Percentiles rank a stretch among this genome's conserved stretches.
These are phyloP conservation scores for Colletotrichum acutatum DNA, from an alignment of 2,329 filamentous ascomycete genomes.

Conservation along the genomic window DNA sequence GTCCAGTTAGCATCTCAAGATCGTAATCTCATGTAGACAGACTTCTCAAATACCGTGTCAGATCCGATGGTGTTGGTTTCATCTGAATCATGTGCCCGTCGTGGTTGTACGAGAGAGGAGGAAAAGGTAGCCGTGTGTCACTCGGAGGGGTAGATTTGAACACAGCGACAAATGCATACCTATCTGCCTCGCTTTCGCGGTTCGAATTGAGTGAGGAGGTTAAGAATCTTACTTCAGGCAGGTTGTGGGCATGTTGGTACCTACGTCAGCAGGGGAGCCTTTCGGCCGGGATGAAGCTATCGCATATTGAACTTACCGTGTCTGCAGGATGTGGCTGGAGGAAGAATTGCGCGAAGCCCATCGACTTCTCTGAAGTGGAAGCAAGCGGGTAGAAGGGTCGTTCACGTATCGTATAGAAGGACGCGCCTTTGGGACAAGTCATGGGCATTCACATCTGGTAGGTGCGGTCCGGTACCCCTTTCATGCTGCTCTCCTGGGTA, in stretches of 20 bases:
- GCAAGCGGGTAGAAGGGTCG: too few relatives aligned
- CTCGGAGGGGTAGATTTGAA: constrained; percentile 2
- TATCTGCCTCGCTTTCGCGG: background rate
- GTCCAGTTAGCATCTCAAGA: background rate
- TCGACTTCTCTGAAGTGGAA: too few relatives aligned
- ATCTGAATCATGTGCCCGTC: constrained; percentile 9
- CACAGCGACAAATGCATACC: background rate
- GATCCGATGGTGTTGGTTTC: constrained; percentile 12
- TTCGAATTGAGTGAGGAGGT: background rate
- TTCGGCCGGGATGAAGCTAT: too few relatives aligned
- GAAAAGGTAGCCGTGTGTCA: constrained; percentile 4
- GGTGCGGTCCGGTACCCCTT: background rate
- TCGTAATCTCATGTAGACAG: background rate
- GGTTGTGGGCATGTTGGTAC: too few relatives aligned
- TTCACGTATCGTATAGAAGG: background rate
- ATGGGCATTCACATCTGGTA: background rate
- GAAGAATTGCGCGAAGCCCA: too few relatives aligned
- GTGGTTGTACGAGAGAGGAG: background rate
- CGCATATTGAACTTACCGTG: too few relatives aligned
- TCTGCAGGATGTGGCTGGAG: too few relatives aligned
- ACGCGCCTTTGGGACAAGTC: background rate
- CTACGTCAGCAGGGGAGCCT: too few relatives aligned
- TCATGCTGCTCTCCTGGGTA: background rate
- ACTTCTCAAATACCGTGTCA: constrained; percentile 19
- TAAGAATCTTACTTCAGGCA: too few relatives aligned